Conservation (phyloP, 345 rosid species). For the Euphorbia peplus region DNA sequence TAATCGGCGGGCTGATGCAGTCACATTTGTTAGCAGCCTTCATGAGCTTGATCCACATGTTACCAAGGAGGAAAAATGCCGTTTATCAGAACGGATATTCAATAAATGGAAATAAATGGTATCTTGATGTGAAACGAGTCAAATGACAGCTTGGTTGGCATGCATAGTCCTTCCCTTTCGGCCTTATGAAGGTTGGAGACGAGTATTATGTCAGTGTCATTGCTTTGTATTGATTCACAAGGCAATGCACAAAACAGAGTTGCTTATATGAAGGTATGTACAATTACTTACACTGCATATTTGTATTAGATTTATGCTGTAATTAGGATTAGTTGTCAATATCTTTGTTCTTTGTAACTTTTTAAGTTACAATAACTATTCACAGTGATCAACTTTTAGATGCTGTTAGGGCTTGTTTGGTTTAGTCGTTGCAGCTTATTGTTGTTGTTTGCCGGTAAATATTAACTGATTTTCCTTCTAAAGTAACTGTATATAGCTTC, state of each 20-base stretch:
- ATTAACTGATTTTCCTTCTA: no score
- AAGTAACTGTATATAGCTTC: no score
- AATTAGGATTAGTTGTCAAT: neutral
- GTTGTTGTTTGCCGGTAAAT: no score
- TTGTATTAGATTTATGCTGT: neutral
- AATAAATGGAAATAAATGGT: constrained; percentile 52
- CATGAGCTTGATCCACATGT: constrained; percentile 59
- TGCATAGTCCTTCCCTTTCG: neutral
- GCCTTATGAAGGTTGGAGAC: neutral
- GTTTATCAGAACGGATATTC: constrained; percentile 57
- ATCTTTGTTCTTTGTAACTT: neutral
- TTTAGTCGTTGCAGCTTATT: no score
- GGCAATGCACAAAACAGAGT: neutral
- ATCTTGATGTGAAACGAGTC: neutral
- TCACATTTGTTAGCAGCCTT: constrained; percentile 49
- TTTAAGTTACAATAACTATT: neutral
- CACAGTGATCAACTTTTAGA: neutral
- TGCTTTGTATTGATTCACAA: neutral
- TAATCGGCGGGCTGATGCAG: constrained; percentile 58
- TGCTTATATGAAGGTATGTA: constrained; percentile 4
- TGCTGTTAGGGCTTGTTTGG: neutral
- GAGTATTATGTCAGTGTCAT: neutral
- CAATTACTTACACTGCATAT: neutral
- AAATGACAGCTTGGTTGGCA: neutral
- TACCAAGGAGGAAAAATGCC: constrained; percentile 47